These are phyloP conservation scores for Pleurotus tuber-regium DNA, from an alignment of 768 basidiomycete species.

Conservation along the genomic window DNA sequence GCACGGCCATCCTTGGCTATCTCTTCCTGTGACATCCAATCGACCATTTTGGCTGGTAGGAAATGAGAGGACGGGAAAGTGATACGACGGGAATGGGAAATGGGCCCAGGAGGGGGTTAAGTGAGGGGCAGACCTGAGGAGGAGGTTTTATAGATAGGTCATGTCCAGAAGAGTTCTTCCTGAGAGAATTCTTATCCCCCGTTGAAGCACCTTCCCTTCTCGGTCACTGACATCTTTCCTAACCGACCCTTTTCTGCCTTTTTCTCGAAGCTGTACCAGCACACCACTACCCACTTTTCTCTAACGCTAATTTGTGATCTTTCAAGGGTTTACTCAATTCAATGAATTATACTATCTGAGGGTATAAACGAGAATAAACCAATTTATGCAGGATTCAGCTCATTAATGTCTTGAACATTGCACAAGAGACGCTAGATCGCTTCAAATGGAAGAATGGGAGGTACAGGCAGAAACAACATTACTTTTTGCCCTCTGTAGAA, in stretches of 20 bases:
- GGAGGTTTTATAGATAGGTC: constrained; percentile 19
- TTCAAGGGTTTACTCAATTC: neutral
- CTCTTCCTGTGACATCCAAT: constrained; percentile 53
- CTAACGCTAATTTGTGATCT: neutral
- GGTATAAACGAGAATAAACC: neutral
- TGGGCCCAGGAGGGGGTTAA: constrained; percentile 16
- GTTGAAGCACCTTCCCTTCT: neutral
- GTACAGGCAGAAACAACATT: no score
- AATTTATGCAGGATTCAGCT: no score
- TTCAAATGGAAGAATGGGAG: no score
- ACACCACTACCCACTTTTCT: neutral
- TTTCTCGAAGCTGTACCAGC: constrained; percentile 9
- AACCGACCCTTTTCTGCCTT: constrained; percentile 9
- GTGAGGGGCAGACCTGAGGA: constrained; percentile 4
- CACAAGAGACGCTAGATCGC: no score
- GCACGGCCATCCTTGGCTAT: constrained; percentile 46
- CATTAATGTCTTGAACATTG: no score
- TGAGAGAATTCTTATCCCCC: constrained; percentile 8
- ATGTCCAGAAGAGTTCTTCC: constrained; percentile 11
- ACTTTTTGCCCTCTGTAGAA: no score
- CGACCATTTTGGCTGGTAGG: constrained; percentile 40
- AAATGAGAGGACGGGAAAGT: constrained; percentile 13
- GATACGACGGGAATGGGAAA: constrained; percentile 13
- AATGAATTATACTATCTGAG: neutral
- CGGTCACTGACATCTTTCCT: neutral